Percentiles rank a stretch among this genome's conserved stretches.
phyloP scores from a whole-genome alignment of 345 rosid genomes.

The Populus nigra region DNA sequence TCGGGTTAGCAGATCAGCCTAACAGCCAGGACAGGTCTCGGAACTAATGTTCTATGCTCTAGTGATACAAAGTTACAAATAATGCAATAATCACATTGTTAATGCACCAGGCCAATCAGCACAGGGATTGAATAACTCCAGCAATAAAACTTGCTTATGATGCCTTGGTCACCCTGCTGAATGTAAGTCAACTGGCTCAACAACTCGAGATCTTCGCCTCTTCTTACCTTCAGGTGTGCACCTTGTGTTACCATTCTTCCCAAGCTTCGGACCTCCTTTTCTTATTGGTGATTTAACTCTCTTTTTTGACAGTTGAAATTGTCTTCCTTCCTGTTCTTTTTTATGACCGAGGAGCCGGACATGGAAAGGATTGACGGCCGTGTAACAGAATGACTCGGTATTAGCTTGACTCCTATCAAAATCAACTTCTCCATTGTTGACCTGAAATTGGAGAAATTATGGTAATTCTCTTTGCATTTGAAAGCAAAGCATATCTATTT shows the following conservation, averaged over 20 bases:
- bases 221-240: conserved; percentile 73
- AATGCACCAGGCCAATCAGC: not conserved
- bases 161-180: conserved; percentile 27
- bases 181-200: conserved; percentile 41
- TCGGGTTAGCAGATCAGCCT: no score
- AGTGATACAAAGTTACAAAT: not conserved
- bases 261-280: conserved; percentile 37
- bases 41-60: not conserved
- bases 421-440: conserved; percentile 81
- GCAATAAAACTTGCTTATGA: not conserved
- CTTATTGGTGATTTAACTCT: conserved; percentile 54
- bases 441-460: conserved; percentile 43
- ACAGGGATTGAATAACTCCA: conserved; percentile 7
- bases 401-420: conserved; percentile 47
- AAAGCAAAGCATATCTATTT: not conserved
- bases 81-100: not conserved
- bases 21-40: no score
- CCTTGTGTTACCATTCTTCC: conserved; percentile 39
- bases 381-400: conserved; percentile 53
- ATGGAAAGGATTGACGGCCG: conserved; percentile 70
- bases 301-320: conserved; percentile 39
- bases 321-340: conserved; percentile 27
- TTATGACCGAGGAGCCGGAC: conserved; percentile 45
- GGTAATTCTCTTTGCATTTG: not conserved
- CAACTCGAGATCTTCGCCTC: conserved; percentile 54